Evolutionary conservation across 106 monocot genomes (phyloP), one percentile per base, ranked within the genome.

Genomic region (Acanthochlamys bracteata): DNA sequence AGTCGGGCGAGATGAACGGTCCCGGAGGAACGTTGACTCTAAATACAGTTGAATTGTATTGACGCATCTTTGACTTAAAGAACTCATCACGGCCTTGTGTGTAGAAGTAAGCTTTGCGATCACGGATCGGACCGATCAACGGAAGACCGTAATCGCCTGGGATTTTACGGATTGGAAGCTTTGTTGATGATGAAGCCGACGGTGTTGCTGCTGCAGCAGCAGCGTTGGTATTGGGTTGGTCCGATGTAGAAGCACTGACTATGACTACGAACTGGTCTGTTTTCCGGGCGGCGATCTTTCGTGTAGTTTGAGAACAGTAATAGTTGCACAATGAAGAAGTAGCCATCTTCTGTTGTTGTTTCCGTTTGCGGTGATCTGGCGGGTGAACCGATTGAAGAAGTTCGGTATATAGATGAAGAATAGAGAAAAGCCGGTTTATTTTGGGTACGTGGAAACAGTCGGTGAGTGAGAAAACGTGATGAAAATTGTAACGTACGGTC

Each of bases 21-120:
- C 95, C 95, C 3, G 95, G 95, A 1, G 95, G 95, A 77, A 95
- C 78, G 76, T 95, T 86, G 73, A 84, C 52, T 6, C 90, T 83
- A 73, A 90, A n/a, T 13, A 95, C 86, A 27, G 90, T 95, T 46
- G 95, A 95, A 16, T 66, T 52, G 74, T 90, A 57, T 10, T 14
- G 70, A 8, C 61, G 69, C 67, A 87, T 59, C 24, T 84, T 76
- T 52, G 82, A 68, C 57, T 70, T 67, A 84, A 95, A 78, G 80
- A 87, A 95, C 14, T 77, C 79, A 53, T 95, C 95, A 25, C 78
- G 73, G 67, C 90, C 95, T 57, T 77, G 69, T 27, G 20, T 46
- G 75, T 88, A 88, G 75, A 88, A 84, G 75, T 75, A 88, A 41
- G 72, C 68, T 25, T 75, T 54, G 7, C 88, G 77, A 73, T 88